Conservation (phyloP, 1,284 basidiomycete genomes). For the Ceratobasidium sp. region DNA sequence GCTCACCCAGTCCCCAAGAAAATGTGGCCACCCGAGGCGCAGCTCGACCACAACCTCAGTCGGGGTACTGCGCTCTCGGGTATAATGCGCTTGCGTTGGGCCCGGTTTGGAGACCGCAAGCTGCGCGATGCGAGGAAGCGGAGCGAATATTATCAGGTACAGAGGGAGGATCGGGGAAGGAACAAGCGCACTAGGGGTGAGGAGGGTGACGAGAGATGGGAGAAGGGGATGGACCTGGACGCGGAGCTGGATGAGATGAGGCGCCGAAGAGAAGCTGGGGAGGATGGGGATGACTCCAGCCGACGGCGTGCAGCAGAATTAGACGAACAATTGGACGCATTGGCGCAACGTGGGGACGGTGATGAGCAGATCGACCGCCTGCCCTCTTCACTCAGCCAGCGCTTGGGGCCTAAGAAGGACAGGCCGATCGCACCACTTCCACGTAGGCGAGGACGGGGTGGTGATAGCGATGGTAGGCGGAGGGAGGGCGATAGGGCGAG, state of each 20-base stretch:
- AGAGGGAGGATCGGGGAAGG: not conserved
- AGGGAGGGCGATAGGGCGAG: conserved; percentile 2
- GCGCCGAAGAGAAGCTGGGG: conserved; percentile 26
- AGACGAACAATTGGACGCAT: conserved; percentile 30
- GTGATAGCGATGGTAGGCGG: not conserved
- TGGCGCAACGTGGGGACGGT: conserved; percentile 18
- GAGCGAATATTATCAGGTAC: conserved; percentile 28
- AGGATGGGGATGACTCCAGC: conserved; percentile 3
- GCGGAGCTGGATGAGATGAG: conserved; percentile 38
- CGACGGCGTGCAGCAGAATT: not conserved
- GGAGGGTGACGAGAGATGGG: conserved; percentile 5
- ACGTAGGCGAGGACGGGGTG: conserved; percentile 18
- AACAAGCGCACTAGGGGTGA: conserved; percentile 11
- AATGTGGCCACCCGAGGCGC: conserved; percentile 40
- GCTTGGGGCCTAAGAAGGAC: conserved; percentile 33
- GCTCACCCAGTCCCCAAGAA: conserved; percentile 39
- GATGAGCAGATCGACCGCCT: conserved; percentile 12
- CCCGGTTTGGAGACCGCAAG: conserved; percentile 35
- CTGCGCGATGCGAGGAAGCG: conserved; percentile 32
- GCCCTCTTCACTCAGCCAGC: not conserved
- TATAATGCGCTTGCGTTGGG: conserved; percentile 31
- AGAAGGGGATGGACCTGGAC: conserved; percentile 22
- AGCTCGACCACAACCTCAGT: conserved; percentile 38
- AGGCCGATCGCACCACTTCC: conserved; percentile 35
- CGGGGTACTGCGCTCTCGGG: conserved; percentile 37